phyloP scores from a whole-genome alignment of 176 grass and related monocot genomes.

The Zoysia japonica region DNA sequence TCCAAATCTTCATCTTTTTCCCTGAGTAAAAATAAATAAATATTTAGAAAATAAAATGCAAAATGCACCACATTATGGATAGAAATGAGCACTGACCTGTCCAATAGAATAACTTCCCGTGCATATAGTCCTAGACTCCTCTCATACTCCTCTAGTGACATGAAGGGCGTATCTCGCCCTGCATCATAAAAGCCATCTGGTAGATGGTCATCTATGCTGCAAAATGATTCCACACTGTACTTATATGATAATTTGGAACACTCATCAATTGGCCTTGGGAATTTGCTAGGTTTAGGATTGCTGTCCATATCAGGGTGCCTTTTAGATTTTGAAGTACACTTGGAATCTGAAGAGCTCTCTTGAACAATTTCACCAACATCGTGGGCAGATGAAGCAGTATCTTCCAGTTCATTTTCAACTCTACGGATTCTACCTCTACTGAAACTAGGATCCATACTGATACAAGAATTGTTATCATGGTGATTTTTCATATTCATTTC shows the following conservation, averaged over 20 bases:
- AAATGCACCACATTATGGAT: constrained; percentile 2
- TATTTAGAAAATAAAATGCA: constrained; percentile 29
- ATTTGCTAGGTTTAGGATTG: constrained; percentile 97
- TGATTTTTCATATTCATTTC: constrained; percentile 37
- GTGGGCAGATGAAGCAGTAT: constrained; percentile 48
- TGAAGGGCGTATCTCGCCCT: constrained; percentile 79
- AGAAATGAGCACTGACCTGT: constrained; percentile 63
- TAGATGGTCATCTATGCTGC: constrained; percentile 82
- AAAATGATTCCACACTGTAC: constrained; percentile 85
- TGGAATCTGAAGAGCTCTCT: constrained; percentile 47
- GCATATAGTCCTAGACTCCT: constrained; percentile 60
- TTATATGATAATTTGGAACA: constrained; percentile 76
- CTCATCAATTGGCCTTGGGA: constrained; percentile 65
- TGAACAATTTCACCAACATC: constrained; percentile 31
- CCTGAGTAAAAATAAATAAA: constrained; percentile 51
- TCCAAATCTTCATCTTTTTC: constrained; percentile 95
- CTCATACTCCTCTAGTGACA: constrained; percentile 80
- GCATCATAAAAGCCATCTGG: constrained; percentile 99
- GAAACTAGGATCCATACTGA: constrained; percentile 44
- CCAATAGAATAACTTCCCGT: constrained; percentile 96
- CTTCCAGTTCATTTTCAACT: constrained; percentile 58
- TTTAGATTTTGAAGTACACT: constrained; percentile 72
- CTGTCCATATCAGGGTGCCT: constrained; percentile 92
- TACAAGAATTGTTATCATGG: constrained; percentile 47
- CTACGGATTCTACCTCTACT: constrained; percentile 29